phyloP scores from a whole-genome alignment of 257 asterid genomes.

The Schizonepeta tenuifolia region DNA sequence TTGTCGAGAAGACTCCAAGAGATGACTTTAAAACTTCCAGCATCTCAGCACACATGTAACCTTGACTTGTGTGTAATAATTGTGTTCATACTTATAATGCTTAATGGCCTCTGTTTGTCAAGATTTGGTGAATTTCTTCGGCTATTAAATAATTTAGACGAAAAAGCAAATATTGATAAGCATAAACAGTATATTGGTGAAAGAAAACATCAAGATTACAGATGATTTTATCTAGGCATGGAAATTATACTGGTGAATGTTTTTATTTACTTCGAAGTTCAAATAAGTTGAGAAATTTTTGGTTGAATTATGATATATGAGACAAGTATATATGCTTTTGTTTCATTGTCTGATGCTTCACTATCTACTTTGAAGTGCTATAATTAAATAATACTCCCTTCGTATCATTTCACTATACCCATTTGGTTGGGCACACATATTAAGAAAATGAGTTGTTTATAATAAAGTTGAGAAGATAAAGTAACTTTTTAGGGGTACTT shows the following conservation, averaged over 20 bases:
- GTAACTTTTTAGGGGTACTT: too few species aligned
- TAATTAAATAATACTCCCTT: too few species aligned
- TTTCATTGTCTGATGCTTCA: slow-evolving; percentile 2
- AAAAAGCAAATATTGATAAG: neutral
- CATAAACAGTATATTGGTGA: slow-evolving; percentile 14
- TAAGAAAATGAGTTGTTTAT: too few species aligned
- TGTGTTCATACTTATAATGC: slow-evolving; percentile 4
- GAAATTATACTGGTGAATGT: slow-evolving; percentile 20
- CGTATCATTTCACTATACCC: too few species aligned
- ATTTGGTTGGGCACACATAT: too few species aligned
- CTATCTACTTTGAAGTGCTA: slow-evolving; percentile 17
- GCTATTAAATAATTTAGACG: neutral
- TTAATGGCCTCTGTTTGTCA: neutral
- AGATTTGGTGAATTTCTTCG: neutral
- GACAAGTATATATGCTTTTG: slow-evolving; percentile 11
- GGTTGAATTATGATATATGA: neutral
- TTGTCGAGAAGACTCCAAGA: neutral
- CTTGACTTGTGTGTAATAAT: slow-evolving; percentile 10
- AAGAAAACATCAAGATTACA: too few species aligned
- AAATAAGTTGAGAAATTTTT: too few species aligned
- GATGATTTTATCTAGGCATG: too few species aligned
- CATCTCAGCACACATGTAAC: slow-evolving; percentile 2
- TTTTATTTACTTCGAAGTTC: neutral
- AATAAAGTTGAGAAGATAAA: too few species aligned
- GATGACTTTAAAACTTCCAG: neutral